phyloP scores from a whole-genome alignment of 495 filamentous ascomycete genomes.

The Tuber aestivum region DNA sequence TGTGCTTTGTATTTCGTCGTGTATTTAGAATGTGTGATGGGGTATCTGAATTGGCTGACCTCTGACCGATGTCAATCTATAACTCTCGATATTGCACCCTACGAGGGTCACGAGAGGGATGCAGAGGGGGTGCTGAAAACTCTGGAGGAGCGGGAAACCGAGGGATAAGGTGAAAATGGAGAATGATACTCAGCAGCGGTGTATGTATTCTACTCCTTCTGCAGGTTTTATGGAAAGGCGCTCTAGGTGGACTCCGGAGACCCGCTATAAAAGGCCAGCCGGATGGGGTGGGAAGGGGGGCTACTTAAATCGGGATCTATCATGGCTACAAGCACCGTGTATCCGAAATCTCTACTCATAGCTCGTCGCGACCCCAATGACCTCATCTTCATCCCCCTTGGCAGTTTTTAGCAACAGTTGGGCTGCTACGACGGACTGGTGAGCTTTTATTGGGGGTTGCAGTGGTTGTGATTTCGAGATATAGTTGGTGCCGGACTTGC shows the following conservation, averaged over 20 bases:
- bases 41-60: background rate
- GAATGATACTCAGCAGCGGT: background rate
- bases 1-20: constrained; percentile 14
- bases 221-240: background rate
- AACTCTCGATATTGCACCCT: background rate
- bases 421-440: background rate
- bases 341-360: background rate
- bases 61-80: background rate
- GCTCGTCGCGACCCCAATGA: background rate
- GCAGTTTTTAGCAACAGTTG: background rate
- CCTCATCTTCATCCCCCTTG: background rate
- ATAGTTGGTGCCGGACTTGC: background rate
- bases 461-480: background rate
- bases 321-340: background rate
- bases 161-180: background rate
- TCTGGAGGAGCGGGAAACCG: background rate
- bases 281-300: background rate
- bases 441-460: background rate
- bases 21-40: constrained; percentile 1
- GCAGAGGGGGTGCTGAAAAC: background rate
- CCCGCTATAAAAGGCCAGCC: background rate
- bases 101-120: background rate
- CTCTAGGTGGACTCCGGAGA: background rate
- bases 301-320: background rate
- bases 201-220: background rate